Evolutionary conservation across 306 rosid species (phyloP).

Genomic region (Cicer judaicum): DNA sequence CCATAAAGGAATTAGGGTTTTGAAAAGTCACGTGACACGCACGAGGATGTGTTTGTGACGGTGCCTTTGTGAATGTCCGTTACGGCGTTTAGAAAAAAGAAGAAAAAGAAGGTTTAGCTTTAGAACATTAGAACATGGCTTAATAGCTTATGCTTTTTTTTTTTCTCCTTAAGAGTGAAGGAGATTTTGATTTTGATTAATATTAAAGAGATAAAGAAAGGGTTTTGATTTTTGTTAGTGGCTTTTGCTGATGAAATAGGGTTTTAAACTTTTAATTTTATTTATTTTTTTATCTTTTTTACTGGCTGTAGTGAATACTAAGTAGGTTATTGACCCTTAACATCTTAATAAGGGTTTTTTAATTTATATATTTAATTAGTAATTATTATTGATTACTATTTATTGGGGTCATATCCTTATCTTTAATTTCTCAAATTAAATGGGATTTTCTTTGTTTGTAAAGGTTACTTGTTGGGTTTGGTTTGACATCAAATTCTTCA

Average conservation of each 20-base stretch:
- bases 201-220: constrained; percentile 10
- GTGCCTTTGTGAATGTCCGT: constrained; percentile 59
- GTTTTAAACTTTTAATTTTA: constrained; percentile 21
- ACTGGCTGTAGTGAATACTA: constrained; percentile 44
- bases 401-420: constrained; percentile 63
- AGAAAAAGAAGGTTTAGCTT: constrained; percentile 34
- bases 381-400: constrained; percentile 49
- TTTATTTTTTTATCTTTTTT: constrained; percentile 13
- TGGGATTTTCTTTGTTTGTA: constrained; percentile 56
- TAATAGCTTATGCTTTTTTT: constrained; percentile 32
- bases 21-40: constrained; percentile 67
- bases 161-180: constrained; percentile 47
- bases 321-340: constrained; percentile 63
- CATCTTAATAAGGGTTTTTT: constrained; percentile 54
- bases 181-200: neutral
- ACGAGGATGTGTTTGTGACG: constrained; percentile 53
- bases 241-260: constrained; percentile 44
- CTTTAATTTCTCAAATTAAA: constrained; percentile 58
- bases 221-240: constrained; percentile 42
- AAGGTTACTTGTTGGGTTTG: constrained; percentile 49
- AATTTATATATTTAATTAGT: neutral
- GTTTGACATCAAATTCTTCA: constrained; percentile 54
- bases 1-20: constrained; percentile 57
- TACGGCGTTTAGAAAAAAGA: constrained; percentile 65
- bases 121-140: neutral